phyloP scores from a whole-genome alignment of 2,329 filamentous ascomycete species.

The Ophiostoma sp. region DNA sequence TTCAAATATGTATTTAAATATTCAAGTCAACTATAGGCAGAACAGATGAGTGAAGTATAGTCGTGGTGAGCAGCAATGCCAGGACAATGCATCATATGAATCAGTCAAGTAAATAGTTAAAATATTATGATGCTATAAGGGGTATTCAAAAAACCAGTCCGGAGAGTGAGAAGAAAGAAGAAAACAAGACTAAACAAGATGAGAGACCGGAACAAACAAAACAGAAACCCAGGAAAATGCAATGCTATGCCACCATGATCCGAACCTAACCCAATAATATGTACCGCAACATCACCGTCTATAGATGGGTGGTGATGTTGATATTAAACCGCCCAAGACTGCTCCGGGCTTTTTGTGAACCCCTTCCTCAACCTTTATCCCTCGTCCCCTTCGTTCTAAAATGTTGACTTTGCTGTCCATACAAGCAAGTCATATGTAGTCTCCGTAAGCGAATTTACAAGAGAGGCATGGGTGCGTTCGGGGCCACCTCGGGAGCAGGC shows the following conservation, averaged over 20 bases:
- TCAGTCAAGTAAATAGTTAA: neutral
- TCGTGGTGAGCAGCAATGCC: too few relatives aligned
- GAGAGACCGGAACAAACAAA: neutral
- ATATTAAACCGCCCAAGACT: neutral
- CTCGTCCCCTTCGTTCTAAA: too few relatives aligned
- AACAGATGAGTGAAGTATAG: neutral
- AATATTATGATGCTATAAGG: slow-evolving; percentile 19
- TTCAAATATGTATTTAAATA: neutral
- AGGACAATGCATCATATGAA: too few relatives aligned
- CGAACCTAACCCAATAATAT: neutral
- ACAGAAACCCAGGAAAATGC: neutral
- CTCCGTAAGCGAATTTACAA: neutral
- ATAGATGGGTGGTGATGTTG: slow-evolving; percentile 16
- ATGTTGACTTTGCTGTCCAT: too few relatives aligned
- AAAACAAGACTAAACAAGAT: too few relatives aligned
- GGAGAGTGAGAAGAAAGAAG: neutral
- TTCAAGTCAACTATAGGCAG: too few relatives aligned
- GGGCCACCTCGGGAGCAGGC: slow-evolving; percentile 10
- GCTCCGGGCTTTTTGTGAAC: neutral
- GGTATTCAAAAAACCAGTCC: slow-evolving; percentile 18
- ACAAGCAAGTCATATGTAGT: neutral
- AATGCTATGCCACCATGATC: neutral
- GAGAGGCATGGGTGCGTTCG: slow-evolving; percentile 17
- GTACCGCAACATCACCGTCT: slow-evolving; percentile 18
- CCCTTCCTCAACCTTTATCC: too few relatives aligned